Conservation (phyloP, 805 yeast genomes). For the Debaryomyces hansenii region DNA sequence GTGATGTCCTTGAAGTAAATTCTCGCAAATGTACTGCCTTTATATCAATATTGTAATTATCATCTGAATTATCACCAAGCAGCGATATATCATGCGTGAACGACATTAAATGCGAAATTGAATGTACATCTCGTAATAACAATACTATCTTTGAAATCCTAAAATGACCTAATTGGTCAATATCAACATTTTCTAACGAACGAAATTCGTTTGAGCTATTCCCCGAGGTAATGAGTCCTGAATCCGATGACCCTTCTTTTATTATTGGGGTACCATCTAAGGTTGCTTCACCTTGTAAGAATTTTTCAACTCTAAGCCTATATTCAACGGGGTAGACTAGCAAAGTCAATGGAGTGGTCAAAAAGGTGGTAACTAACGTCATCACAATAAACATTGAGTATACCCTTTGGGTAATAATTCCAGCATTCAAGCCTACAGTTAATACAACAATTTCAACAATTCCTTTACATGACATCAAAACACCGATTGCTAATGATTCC, state of each 20-base stretch:
- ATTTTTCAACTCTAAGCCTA: slow-evolving; percentile 49
- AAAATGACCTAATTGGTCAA: slow-evolving; percentile 19
- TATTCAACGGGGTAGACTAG: slow-evolving; percentile 61
- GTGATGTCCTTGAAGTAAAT: slow-evolving; percentile 67
- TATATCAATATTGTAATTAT: slow-evolving; percentile 26
- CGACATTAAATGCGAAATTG: slow-evolving; percentile 33
- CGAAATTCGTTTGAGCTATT: not conserved
- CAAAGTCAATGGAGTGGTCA: slow-evolving; percentile 75
- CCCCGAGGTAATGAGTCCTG: not conserved
- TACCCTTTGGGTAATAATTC: slow-evolving; percentile 61
- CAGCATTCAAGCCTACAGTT: slow-evolving; percentile 70
- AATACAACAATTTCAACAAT: slow-evolving; percentile 81
- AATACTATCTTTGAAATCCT: slow-evolving; percentile 24
- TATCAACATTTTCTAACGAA: slow-evolving; percentile 1
- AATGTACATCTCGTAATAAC: slow-evolving; percentile 29
- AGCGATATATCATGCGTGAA: slow-evolving; percentile 27
- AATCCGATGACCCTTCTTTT: slow-evolving; percentile 2
- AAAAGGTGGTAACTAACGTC: slow-evolving; percentile 76
- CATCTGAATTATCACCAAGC: slow-evolving; percentile 13
- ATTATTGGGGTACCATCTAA: slow-evolving; percentile 24
- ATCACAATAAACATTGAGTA: slow-evolving; percentile 81
- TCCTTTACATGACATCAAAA: slow-evolving; percentile 86
- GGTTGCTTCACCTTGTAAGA: slow-evolving; percentile 21
- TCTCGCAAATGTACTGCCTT: slow-evolving; percentile 58
- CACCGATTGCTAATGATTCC: slow-evolving; percentile 74